Base-by-base conservation (phyloP, 78 protist genomes). In the Trichosphaerium sp. region DNA sequence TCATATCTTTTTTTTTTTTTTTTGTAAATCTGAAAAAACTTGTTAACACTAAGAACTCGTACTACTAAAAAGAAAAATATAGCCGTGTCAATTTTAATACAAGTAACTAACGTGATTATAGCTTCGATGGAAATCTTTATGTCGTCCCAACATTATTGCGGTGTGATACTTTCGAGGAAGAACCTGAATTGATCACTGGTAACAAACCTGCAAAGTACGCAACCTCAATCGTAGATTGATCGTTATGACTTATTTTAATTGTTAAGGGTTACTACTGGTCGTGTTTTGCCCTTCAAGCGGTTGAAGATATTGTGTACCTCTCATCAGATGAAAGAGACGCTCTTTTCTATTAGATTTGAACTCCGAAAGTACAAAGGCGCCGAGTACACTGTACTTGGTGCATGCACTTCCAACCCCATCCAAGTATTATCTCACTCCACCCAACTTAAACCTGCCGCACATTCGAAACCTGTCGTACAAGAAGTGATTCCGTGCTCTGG, bases 281-380 rank as follows among this genome's bases (percentile, higher is more conserved):
- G n/a, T n/a, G n/a, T n/a, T n/a, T n/a, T 47, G 32, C 51, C 51
- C 21, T 47, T 47, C 51, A 47, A n/a, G 21, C 51, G 21, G 51
- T n/a, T 21, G 32, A 47, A n/a, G 51, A 21, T 47, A 23, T 66
- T 28, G 74, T 67, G n/a, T 5, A 81, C 87, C 31, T 74, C 82
- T 15, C 87, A 81, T 39, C 87, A 81, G 58, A 75, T 71, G 43
- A 75, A 71, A 31, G 87, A 81, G 57, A 74, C 87, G 28, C 25
- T 81, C 34, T 81, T 81, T 54, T 66, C 74, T 48, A 60, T 81
- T 26, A 69, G 87, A 44, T 81, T 81, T 49, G 87, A 81, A 39
- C 65, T 81, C 11, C 40, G 87, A 28, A 32, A 64, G 21, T 81
- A 74, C 35, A 47, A 21, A 47, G 18, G 21, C 21, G 35, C 21